phyloP scores from a whole-genome alignment of 257 asterid species.

The Petunia axillaris region DNA sequence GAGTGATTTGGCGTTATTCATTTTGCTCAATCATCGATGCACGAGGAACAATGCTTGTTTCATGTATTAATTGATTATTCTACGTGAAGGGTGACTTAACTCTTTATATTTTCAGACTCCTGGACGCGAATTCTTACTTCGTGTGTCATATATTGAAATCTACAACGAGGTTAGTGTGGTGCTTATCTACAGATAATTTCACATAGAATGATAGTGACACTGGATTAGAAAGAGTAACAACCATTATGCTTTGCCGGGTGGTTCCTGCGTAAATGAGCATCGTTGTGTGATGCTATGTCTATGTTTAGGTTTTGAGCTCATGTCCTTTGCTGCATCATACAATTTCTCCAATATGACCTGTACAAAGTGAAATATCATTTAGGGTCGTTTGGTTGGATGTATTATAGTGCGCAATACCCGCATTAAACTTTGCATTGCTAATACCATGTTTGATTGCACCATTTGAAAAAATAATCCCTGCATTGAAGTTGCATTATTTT shows the following conservation, averaged over 20 bases:
- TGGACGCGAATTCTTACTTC: conserved; percentile 95
- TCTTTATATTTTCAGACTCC: conserved; percentile 72
- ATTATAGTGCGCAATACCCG: too few relatives aligned
- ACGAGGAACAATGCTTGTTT: conserved; percentile 17
- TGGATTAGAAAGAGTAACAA: conserved; percentile 4
- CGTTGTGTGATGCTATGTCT: background rate
- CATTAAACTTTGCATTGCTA: too few relatives aligned
- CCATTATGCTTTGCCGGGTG: background rate
- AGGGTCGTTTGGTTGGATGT: too few relatives aligned
- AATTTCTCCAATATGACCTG: background rate
- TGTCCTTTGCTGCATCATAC: conserved; percentile 16
- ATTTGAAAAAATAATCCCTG: too few relatives aligned
- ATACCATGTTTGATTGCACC: too few relatives aligned
- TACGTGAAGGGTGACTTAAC: background rate
- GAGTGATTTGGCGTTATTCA: conserved; percentile 7
- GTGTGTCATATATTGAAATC: conserved; percentile 96
- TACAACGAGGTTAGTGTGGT: conserved; percentile 84
- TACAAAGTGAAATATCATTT: conserved; percentile 2
- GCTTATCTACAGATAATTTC: background rate
- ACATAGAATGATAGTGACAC: conserved; percentile 12
- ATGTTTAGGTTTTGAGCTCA: conserved; percentile 11
- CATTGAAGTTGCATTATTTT: too few relatives aligned
- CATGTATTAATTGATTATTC: conserved; percentile 10
- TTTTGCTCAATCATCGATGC: conserved; percentile 4
- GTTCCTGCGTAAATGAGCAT: background rate